Evolutionary conservation across 108 stramenopile species (phyloP).

Genomic region (Nannochloropsis granulata): DNA sequence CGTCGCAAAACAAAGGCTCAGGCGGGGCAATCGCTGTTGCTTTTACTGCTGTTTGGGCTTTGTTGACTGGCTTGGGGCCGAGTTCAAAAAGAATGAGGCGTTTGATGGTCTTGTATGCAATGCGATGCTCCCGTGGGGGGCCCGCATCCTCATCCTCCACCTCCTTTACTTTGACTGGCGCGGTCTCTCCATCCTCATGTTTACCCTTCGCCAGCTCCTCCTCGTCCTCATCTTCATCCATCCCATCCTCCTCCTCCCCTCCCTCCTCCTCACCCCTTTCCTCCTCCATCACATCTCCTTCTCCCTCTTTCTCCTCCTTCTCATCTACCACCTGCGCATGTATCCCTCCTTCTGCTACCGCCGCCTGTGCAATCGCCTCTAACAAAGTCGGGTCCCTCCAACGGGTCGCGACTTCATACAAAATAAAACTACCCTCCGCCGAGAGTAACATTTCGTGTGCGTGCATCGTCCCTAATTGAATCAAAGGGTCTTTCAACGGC

Average conservation of each 20-base stretch:
- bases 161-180: background rate
- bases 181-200: background rate
- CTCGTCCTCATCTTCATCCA: background rate
- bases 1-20: background rate
- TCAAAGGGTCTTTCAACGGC: background rate
- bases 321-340: background rate
- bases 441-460: background rate
- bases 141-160: background rate
- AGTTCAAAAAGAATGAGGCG: background rate
- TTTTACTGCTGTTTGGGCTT: background rate
- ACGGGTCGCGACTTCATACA: background rate
- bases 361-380: background rate
- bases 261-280: background rate
- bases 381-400: background rate
- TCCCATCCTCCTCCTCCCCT: background rate
- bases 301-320: background rate
- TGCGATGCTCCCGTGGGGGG: background rate
- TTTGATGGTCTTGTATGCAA: background rate
- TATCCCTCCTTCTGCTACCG: background rate
- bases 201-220: background rate
- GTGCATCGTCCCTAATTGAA: background rate
- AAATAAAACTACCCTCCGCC: background rate
- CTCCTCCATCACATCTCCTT: background rate
- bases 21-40: background rate
- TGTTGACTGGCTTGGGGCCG: background rate